Conservation (phyloP, 306 rosid genomes). For the Notholithocarpus densiflorus region DNA sequence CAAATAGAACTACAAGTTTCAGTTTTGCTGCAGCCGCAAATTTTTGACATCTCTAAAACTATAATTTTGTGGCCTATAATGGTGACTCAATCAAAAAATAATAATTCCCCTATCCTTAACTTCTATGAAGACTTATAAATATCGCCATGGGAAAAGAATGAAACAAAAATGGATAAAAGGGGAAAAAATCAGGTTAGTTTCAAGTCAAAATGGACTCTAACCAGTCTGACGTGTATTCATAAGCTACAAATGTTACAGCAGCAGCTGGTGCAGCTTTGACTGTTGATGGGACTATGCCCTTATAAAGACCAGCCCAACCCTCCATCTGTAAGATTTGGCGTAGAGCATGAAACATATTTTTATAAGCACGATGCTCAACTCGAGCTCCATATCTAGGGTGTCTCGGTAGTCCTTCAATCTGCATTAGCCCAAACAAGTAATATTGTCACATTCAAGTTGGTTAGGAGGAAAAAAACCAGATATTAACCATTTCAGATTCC, state of each 20-base stretch:
- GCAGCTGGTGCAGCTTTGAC: slow-evolving; percentile 94
- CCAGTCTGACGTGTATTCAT: slow-evolving; percentile 73
- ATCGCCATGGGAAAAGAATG: slow-evolving; percentile 34
- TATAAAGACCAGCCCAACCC: slow-evolving; percentile 89
- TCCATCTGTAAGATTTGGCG: slow-evolving; percentile 49
- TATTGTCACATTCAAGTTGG: not conserved
- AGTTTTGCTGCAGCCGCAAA: not conserved
- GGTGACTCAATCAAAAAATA: not conserved
- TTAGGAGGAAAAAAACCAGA: not conserved
- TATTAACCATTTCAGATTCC: not conserved
- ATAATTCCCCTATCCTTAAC: not conserved
- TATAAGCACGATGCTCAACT: slow-evolving; percentile 66
- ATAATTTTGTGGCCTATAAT: slow-evolving; percentile 2
- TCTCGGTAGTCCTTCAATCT: slow-evolving; percentile 88
- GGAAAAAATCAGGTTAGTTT: slow-evolving; percentile 6
- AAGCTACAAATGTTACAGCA: slow-evolving; percentile 90
- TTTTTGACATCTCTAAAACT: not conserved
- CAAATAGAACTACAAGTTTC: not conserved
- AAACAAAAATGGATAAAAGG: slow-evolving; percentile 6
- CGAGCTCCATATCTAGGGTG: slow-evolving; percentile 92
- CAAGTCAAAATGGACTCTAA: slow-evolving; percentile 54
- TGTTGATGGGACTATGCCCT: slow-evolving; percentile 86
- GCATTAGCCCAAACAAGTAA: slow-evolving; percentile 3
- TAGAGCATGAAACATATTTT: slow-evolving; percentile 76
- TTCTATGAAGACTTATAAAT: not conserved